Evolutionary conservation across 1,139 yeast species (phyloP), one percentile per base, ranked within the genome.

Genomic region (Waltiozyma sp.): DNA sequence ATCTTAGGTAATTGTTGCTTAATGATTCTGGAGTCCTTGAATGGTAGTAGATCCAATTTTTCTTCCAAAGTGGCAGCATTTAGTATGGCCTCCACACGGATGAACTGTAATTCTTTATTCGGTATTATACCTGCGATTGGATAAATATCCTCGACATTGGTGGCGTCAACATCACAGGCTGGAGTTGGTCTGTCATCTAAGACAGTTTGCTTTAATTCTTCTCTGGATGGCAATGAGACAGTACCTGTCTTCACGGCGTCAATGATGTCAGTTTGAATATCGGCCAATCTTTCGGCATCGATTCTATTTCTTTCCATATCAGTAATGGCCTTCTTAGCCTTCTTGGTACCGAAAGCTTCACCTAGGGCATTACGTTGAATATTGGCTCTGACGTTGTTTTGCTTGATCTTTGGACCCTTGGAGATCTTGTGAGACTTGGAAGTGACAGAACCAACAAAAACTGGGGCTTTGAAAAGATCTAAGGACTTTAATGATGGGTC

Each of bases 311-410:
- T 77, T 58, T 82, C 93, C 57, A 79, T 64, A 60, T 82, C 89
- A 42, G 76, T 69, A 58, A 93, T 85, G 35, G 95, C 95, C 57
- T 86, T 83, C 66, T 87, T 89, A 48, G 97, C 96, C 65, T 81
- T 89, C 66, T 86, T 87, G 48, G 98, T 89, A 73, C 99, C 99
- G 54, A 91, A 91, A 2, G 94, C 93, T 63, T 87, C 91, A 58
- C 98, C 98, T 56, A 91, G 72, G 3, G 86, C 85, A 49, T 75
- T 84, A 60, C 95, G 74, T 64, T 84, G 86, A 14, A 69, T 68
- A 37, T 70, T 63, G 52, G 69, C 65, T 55, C 78, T 71, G 14
- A 71, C 68, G 33, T 65, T 62, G 34, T 50, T 56, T 54, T 73
- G 77, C 61, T 72, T 77, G 47, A 84, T 69, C 24, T 69, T 64